These are phyloP conservation scores for Smallanthus sonchifolius DNA, from an alignment of 129 eudicot genomes.

Conservation along the genomic window DNA sequence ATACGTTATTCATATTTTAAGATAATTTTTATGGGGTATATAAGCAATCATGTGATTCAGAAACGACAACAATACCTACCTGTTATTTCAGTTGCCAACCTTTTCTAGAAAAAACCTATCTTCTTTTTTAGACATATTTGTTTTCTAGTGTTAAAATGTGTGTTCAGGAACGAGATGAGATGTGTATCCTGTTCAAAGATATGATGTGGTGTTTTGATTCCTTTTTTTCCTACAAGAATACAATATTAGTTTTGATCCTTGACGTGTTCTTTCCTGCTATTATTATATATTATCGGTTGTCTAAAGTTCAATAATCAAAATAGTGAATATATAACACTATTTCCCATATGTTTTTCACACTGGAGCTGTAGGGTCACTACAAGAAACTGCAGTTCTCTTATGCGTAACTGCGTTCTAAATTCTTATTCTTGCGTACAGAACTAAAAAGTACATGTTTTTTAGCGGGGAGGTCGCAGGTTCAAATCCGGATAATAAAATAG, in stretches of 20 bases:
- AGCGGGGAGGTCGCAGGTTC: too few species aligned
- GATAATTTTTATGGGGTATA: background rate
- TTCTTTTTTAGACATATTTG: slow-evolving; percentile 11
- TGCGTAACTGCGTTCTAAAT: background rate
- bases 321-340: background rate
- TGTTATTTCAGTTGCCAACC: slow-evolving; percentile 29
- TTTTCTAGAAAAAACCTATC: slow-evolving; percentile 26
- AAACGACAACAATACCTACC: slow-evolving; percentile 32
- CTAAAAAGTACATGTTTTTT: too few species aligned
- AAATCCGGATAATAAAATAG: too few species aligned
- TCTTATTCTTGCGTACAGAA: too few species aligned
- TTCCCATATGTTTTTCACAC: background rate
- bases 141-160: slow-evolving; percentile 31
- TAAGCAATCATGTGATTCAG: background rate
- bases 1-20: too few species aligned
- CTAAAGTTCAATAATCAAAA: background rate
- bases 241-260: background rate
- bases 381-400: background rate
- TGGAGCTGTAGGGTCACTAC: background rate
- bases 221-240: slow-evolving; percentile 9
- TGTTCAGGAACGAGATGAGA: slow-evolving; percentile 17
- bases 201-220: slow-evolving; percentile 25
- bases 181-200: slow-evolving; percentile 10
- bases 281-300: background rate
- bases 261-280: slow-evolving; percentile 15